Evolutionary conservation across 1,284 basidiomycete genomes (phyloP).

Genomic region (Cryptococcus neoformans): DNA sequence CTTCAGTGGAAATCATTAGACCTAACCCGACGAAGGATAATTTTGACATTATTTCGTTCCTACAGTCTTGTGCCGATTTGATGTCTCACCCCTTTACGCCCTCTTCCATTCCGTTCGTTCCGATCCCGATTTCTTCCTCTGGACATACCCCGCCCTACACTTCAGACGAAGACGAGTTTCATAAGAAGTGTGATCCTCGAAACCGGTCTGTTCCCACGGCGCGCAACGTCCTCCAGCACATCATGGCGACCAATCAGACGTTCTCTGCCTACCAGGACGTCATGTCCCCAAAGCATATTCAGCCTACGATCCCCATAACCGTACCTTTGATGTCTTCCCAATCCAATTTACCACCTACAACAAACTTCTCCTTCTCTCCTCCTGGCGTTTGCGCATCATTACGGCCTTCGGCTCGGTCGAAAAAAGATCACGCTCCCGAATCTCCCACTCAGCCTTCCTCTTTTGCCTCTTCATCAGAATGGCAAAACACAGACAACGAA

Average conservation of each 20-base stretch:
- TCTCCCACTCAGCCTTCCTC: too few relatives aligned
- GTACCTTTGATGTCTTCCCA: too few relatives aligned
- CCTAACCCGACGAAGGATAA: neutral
- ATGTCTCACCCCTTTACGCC: slow-evolving; percentile 10
- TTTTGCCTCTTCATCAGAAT: slow-evolving; percentile 5
- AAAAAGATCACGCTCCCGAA: too few relatives aligned
- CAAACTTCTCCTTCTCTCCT: too few relatives aligned
- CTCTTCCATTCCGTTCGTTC: slow-evolving; percentile 2
- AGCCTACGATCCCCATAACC: too few relatives aligned
- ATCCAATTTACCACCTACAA: too few relatives aligned
- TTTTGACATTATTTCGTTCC: slow-evolving; percentile 7
- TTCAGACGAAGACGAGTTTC: slow-evolving; percentile 6
- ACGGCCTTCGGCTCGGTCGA: too few relatives aligned
- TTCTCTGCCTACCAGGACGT: neutral
- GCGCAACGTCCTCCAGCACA: neutral
- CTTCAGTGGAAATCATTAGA: too few relatives aligned
- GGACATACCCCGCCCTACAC: slow-evolving; percentile 9
- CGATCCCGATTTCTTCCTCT: slow-evolving; percentile 3
- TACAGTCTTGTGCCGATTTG: slow-evolving; percentile 13
- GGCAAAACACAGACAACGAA: slow-evolving; percentile 15
- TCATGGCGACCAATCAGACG: neutral
- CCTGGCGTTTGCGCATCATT: too few relatives aligned
- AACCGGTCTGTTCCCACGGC: neutral
- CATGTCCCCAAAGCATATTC: neutral
- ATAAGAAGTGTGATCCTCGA: neutral